These are phyloP conservation scores for Paramarasmius palmivorus DNA, from an alignment of 1,284 basidiomycete genomes.

Conservation along the genomic window DNA sequence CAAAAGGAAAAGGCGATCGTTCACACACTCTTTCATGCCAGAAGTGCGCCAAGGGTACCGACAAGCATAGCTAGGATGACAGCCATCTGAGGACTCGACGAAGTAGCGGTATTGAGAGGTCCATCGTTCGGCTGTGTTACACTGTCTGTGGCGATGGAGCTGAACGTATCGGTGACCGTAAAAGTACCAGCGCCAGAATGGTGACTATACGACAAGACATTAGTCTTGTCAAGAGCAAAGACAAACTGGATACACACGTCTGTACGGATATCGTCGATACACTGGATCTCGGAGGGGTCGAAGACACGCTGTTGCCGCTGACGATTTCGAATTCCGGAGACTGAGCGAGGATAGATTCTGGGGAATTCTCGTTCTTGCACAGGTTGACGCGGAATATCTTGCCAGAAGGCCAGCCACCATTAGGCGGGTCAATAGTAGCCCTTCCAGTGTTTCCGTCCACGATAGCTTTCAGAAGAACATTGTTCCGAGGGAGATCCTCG, in stretches of 20 bases:
- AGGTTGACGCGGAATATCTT: constrained; percentile 68
- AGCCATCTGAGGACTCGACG: constrained; percentile 21
- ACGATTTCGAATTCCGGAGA: constrained; percentile 59
- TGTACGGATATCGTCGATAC: constrained; percentile 3
- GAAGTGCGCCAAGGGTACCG: constrained; percentile 28
- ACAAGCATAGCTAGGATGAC: constrained; percentile 27
- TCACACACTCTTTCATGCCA: no score
- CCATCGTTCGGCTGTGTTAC: no score
- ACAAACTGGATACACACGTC: constrained; percentile 3
- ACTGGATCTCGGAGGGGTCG: constrained; percentile 14
- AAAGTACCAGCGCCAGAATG: constrained; percentile 18
- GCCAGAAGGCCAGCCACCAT: background rate
- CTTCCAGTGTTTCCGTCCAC: constrained; percentile 15
- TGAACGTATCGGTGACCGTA: constrained; percentile 24
- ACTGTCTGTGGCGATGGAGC: constrained; percentile 10
- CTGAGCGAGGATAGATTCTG: constrained; percentile 63
- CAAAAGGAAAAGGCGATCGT: no score
- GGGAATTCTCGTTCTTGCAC: constrained; percentile 45
- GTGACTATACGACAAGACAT: no score
- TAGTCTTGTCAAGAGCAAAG: no score
- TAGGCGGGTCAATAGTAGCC: background rate
- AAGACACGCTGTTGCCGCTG: constrained; percentile 16
- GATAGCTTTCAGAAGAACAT: constrained; percentile 13
- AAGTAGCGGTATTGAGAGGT: constrained; percentile 23
- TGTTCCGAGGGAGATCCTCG: background rate